These are phyloP conservation scores for Volvox carteri DNA, from an alignment of 163 green algal genomes.

Conservation along the genomic window DNA sequence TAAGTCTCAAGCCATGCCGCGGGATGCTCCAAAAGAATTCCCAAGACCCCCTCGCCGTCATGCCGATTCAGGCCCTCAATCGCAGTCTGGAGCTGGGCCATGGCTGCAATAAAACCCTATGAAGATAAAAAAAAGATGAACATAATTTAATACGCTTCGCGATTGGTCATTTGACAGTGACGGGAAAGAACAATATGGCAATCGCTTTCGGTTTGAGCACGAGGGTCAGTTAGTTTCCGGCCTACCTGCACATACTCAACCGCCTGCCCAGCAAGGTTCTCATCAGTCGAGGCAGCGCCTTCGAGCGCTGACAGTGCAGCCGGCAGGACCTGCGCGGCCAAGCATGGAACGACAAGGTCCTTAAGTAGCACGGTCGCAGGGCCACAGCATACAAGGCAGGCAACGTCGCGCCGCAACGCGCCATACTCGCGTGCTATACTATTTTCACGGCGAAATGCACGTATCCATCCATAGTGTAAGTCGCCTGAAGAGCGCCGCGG, in stretches of 20 bases:
- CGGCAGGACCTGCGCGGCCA: neutral
- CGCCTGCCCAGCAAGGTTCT: neutral
- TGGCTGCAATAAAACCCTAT: neutral
- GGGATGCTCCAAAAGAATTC: constrained; percentile 33
- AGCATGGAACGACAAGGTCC: too few relatives aligned
- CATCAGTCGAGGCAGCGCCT: neutral
- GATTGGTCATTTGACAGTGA: too few relatives aligned
- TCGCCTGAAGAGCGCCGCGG: too few relatives aligned
- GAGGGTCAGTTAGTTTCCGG: neutral
- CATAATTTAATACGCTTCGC: too few relatives aligned
- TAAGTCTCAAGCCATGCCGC: constrained; percentile 35
- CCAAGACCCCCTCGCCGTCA: constrained; percentile 30
- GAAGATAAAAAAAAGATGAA: neutral
- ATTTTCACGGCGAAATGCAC: too few relatives aligned
- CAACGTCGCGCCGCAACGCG: too few relatives aligned
- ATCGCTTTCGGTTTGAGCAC: neutral
- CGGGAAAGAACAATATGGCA: too few relatives aligned
- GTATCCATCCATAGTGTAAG: too few relatives aligned
- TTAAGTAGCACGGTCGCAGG: too few relatives aligned
- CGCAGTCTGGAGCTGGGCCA: neutral
- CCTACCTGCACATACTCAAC: neutral
- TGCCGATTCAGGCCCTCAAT: neutral
- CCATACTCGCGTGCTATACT: too few relatives aligned
- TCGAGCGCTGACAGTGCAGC: neutral
- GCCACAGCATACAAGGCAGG: too few relatives aligned